Percentiles rank a stretch among this genome's conserved stretches.
These are phyloP conservation scores for Lactarius trivialis DNA, from an alignment of 768 basidiomycete genomes.

Conservation along the genomic window DNA sequence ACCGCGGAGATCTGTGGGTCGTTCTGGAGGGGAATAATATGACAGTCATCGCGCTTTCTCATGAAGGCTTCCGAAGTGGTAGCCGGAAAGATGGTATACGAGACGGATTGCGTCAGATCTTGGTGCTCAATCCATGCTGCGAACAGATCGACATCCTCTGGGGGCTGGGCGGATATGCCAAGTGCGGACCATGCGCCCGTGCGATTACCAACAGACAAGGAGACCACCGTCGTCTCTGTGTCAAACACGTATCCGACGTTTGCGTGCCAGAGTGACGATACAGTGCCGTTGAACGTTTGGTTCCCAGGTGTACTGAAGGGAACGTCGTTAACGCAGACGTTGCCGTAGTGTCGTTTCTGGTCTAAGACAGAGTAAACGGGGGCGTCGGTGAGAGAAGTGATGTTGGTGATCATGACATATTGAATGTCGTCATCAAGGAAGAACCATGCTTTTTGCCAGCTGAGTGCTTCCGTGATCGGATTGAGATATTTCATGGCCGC, in stretches of 20 bases:
- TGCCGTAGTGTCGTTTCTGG: slow-evolving; percentile 44
- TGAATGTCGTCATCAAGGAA: slow-evolving; percentile 60
- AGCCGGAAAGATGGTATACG: slow-evolving; percentile 55
- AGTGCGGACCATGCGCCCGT: slow-evolving; percentile 50
- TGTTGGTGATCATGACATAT: slow-evolving; percentile 51
- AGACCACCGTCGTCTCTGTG: slow-evolving; percentile 26
- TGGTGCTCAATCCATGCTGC: slow-evolving; percentile 52
- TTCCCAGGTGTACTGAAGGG: slow-evolving; percentile 3
- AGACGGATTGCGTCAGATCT: slow-evolving; percentile 25
- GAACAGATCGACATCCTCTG: slow-evolving; percentile 55
- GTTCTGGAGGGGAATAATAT: slow-evolving; percentile 34
- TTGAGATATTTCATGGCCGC: slow-evolving; percentile 64
- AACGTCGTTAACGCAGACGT: slow-evolving; percentile 38
- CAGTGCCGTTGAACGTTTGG: slow-evolving; percentile 26
- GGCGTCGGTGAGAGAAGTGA: slow-evolving; percentile 39
- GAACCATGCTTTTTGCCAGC: slow-evolving; percentile 70
- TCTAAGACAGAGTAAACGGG: slow-evolving; percentile 62
- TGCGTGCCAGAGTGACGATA: slow-evolving; percentile 54
- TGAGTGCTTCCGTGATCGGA: slow-evolving; percentile 45
- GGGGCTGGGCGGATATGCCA: slow-evolving; percentile 49
- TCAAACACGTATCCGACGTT: slow-evolving; percentile 55
- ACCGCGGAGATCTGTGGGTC: slow-evolving; percentile 44
- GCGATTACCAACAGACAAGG: slow-evolving; percentile 41
- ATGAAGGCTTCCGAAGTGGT: slow-evolving; percentile 36
- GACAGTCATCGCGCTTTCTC: slow-evolving; percentile 29